These are phyloP conservation scores for Linnemannia zychae DNA, from an alignment of 192 early-diverging fungal species.

Conservation along the genomic window DNA sequence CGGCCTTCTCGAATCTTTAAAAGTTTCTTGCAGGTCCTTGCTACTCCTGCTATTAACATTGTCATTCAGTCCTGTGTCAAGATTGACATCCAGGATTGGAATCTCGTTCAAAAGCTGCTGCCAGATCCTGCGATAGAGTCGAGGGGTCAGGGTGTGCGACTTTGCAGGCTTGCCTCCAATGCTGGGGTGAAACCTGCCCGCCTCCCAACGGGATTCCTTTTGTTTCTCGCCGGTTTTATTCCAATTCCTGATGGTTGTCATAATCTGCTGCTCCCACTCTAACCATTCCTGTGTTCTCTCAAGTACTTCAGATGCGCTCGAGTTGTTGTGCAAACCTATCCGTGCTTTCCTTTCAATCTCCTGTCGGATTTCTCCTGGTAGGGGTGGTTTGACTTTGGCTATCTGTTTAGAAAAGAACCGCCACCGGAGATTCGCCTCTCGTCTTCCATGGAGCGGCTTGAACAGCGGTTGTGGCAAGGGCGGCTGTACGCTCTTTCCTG, in stretches of 20 bases:
- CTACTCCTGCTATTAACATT: background rate
- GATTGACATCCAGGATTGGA: slow-evolving; percentile 22
- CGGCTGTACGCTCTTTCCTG: slow-evolving; percentile 27
- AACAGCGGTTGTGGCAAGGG: slow-evolving; percentile 37
- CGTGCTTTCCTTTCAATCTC: slow-evolving; percentile 45
- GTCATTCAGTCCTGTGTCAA: background rate
- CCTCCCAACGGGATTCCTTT: slow-evolving; percentile 13
- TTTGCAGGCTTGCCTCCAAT: slow-evolving; percentile 48
- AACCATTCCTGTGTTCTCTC: background rate
- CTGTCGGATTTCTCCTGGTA: slow-evolving; percentile 21
- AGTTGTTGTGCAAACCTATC: slow-evolving; percentile 17
- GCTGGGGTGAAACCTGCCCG: slow-evolving; percentile 28
- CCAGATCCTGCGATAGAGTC: slow-evolving; percentile 51
- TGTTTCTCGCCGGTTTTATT: slow-evolving; percentile 22
- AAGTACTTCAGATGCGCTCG: background rate
- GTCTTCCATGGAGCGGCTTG: slow-evolving; percentile 42
- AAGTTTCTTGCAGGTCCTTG: background rate
- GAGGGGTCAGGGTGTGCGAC: slow-evolving; percentile 15
- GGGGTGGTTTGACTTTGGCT: slow-evolving; percentile 21
- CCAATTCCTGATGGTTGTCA: slow-evolving; percentile 33
- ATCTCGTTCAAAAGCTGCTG: slow-evolving; percentile 36
- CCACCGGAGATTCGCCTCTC: slow-evolving; percentile 52
- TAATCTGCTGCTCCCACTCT: slow-evolving; percentile 22
- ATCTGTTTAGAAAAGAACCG: slow-evolving; percentile 39
- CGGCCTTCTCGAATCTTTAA: background rate